A percentile compares a stretch with the other conserved stretches of the same genome.
phyloP scores from a whole-genome alignment of 2,329 filamentous ascomycete genomes.

The Microdochium paspali region DNA sequence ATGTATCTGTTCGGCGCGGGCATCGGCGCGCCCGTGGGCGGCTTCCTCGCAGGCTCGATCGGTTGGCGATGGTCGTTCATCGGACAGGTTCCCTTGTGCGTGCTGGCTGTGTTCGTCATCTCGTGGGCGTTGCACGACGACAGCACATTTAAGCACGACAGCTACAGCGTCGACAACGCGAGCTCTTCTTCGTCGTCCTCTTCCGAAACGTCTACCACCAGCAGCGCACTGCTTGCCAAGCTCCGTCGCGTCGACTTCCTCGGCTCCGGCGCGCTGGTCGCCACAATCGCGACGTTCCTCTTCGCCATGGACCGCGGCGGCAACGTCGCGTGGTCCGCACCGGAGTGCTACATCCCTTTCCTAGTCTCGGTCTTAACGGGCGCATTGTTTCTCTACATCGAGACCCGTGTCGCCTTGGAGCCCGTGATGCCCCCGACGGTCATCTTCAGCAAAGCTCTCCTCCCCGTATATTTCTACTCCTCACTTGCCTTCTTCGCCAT shows the following conservation, averaged over 20 bases:
- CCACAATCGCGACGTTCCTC: constrained; percentile 31
- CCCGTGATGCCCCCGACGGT: constrained; percentile 54
- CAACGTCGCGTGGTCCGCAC: constrained; percentile 47
- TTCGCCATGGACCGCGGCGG: constrained; percentile 51
- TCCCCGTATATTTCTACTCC: constrained; percentile 51
- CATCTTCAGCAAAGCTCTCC: constrained; percentile 45
- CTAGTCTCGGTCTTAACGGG: constrained; percentile 38
- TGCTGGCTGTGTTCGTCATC: constrained; percentile 44
- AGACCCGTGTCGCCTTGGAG: constrained; percentile 45
- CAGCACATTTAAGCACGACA: not conserved
- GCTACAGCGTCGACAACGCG: not conserved
- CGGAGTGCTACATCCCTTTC: constrained; percentile 41
- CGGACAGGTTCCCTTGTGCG: constrained; percentile 45
- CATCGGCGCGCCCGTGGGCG: constrained; percentile 43
- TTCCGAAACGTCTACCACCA: constrained; percentile 51
- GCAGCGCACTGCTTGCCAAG: constrained; percentile 47
- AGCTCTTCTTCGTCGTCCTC: too few species aligned
- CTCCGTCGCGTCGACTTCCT: constrained; percentile 31
- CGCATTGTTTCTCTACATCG: constrained; percentile 44
- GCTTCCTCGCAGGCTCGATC: constrained; percentile 47
- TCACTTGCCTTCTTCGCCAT: constrained; percentile 51
- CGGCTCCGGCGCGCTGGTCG: not conserved
- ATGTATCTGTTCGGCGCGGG: constrained; percentile 48
- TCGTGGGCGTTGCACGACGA: constrained; percentile 39
- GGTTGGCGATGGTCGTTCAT: constrained; percentile 57